Base-by-base conservation (phyloP, 75 land plant genomes). In the Sequoiadendron giganteum region DNA sequence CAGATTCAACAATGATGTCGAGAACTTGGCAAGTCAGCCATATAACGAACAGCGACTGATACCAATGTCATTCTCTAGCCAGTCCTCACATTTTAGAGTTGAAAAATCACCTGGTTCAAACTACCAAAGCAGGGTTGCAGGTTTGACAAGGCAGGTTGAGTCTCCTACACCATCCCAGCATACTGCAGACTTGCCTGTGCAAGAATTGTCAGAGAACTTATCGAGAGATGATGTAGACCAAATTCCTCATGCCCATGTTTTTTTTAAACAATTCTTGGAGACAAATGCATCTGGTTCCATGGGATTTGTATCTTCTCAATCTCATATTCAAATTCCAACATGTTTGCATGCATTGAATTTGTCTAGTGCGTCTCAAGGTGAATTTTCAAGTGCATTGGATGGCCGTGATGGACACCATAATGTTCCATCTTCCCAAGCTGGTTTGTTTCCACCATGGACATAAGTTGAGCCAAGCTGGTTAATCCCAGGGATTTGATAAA, bases 321-420 rank as follows among this genome's bases (percentile, higher is more conserved):
- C 84, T 47, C 84, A 25, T 28, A 82, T 82, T 47, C 84, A 82
- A 82, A 47, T 82, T 82, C 84, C 84, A 47, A n/a, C 84, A n/a
- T 82, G 77, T 75, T 75, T 75, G 77, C 77, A 75, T 9, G 34
- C 77, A 32, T 34, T 54, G 11, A 82, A 32, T 82, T 47, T 82
- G 48, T 49, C 84, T 82, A 49, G 32, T 82, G n/a, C 14, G 11
- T 81, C 83, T 11, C 84, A 47, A 10, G 84, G 48, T 13, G 84
- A 47, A 47, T 82, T 82, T 82, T 82, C 84, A 7, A 82, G 49
- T 18, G 52, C 84, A 82, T 47, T 47, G 49, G 84, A 82, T 47
- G 52, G 32, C 34, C 48, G 47, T 82, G 52, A 47, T 82, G 54
- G 49, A 28, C 30, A 47, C 84, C 84, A 82, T 10, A 82, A 82